Base-by-base conservation (phyloP, 106 monocot genomes). In the Phalaenopsis equestris region DNA sequence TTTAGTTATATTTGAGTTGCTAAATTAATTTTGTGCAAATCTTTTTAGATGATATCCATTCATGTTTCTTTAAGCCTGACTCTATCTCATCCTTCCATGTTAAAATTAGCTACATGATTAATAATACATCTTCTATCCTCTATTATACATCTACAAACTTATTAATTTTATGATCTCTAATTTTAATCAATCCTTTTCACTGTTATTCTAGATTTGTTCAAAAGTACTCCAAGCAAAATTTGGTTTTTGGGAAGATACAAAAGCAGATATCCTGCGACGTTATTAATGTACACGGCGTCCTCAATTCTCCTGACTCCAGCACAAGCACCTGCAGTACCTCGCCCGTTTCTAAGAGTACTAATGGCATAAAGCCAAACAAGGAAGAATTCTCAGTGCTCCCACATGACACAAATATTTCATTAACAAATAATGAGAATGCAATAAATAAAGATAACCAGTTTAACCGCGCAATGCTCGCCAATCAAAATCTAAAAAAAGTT, bases 191-290 rank as follows among this genome's bases (percentile, higher is more conserved):
- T 48, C 48, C 48, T 48, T 6, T 48, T 10, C 10, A 48, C 10
- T 48, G 7, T 48, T 73, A 4, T 42, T 42, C 76, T 74, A 93
- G 93, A 42, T 93, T 93, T 87, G 88, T 87, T 8, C 82, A 82
- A 39, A 78, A 47, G n/a, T 90, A 84, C 67, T 85, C 87, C 16
- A 88, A 86, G 24, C 85, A 85, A 84, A 82, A n/a, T 72, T 70
- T 93, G 43, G 17, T 79, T 42, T 93, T 93, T 78, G 93, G 93
- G 55, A 90, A 86, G 77, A 82, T 88, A 47, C 75, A 93, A 68
- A 93, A 93, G 80, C 77, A 86, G 48, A 85, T 93, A 19, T 83
- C 70, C 46, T 93, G 86, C 58, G 84, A 79, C 78, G 41, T 88
- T 12, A 36, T 90, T 55, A 79, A 55, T 18, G 6, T 43, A 45